Evolutionary conservation across 495 filamentous ascomycete species (phyloP), one percentile per base, ranked within the genome.

Genomic region (Xylaria scruposa): DNA sequence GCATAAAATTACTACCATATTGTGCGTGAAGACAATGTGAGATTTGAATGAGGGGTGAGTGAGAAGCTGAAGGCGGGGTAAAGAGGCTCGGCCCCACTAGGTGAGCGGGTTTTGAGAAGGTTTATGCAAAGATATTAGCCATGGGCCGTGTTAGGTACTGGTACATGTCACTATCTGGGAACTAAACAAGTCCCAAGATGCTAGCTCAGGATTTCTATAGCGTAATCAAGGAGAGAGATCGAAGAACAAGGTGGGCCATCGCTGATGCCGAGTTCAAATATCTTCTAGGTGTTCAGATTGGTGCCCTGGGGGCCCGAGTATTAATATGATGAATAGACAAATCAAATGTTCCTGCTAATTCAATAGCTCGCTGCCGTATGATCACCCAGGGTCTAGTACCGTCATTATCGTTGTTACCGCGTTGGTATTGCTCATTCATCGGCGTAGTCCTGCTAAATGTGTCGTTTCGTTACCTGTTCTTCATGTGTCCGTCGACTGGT

Each of bases 91-190:
- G n/a, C 42, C 68, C 68, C 68, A 36, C 33, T 13, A 17, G 24
- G 26, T 64, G 68, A 64, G 68, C 54, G 31, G 70, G 65, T 72
- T 31, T 68, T 72, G 70, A 68, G 70, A 68, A 68, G 66, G 70
- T 72, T 72, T 72, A 54, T 68, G 70, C 70, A 60, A 63, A 42
- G 46, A 59, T 72, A 70, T 44, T 33, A 29, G 46, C 8, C 54
- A 44, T 56, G 7, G 15, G 40, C 31, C 15, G 9, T 6, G 47
- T 31, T 26, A 56, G 33, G 65, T 67, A 67, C 65, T 33, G 49
- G 65, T 67, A 67, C 65, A 67, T 66, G 44, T 51, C 63, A 51
- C 26, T 8, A 15, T 29, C 60, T 44, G 12, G 21, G 60, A 44
- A 46, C 60, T 63, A 63, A 15, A 24, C 38, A 63, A n/a, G 38